phyloP scores from a whole-genome alignment of 1,284 basidiomycete genomes.

The Cerioporus squamosus region DNA sequence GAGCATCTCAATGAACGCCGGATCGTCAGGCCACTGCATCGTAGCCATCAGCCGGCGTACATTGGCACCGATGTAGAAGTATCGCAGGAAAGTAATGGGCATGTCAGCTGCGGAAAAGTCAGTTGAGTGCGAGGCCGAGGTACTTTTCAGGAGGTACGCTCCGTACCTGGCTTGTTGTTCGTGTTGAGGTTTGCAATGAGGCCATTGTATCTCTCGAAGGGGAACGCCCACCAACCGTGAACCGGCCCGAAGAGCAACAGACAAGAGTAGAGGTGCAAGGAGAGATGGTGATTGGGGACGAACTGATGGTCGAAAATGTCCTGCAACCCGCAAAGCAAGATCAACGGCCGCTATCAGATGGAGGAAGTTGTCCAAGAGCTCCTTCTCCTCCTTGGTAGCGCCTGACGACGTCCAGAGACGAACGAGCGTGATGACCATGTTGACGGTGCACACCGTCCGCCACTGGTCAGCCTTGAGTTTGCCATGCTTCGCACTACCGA shows the following conservation, averaged over 20 bases:
- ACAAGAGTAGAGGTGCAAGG: constrained; percentile 36
- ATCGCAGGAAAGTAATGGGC: constrained; percentile 12
- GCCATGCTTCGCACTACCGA: constrained; percentile 24
- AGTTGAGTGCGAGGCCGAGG: too few relatives aligned
- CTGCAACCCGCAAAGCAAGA: constrained; percentile 26
- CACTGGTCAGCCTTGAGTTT: constrained; percentile 34
- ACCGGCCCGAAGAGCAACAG: constrained; percentile 39
- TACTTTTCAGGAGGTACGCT: too few relatives aligned
- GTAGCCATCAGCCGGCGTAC: not conserved
- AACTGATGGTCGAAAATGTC: constrained; percentile 34
- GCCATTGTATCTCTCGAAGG: too few relatives aligned
- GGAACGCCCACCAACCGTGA: constrained; percentile 32
- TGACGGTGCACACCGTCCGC: constrained; percentile 24
- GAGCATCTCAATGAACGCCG: not conserved
- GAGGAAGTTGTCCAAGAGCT: not conserved
- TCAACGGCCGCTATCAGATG: constrained; percentile 3
- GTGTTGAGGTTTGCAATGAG: constrained; percentile 7
- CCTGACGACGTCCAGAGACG: not conserved
- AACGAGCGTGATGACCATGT: constrained; percentile 14
- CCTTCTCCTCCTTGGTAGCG: not conserved
- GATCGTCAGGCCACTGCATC: constrained; percentile 4
- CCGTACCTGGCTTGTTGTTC: constrained; percentile 4
- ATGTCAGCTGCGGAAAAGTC: constrained; percentile 6
- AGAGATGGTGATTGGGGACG: constrained; percentile 43
- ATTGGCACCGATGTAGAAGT: constrained; percentile 9